Conservation (phyloP, 2,329 filamentous ascomycete genomes). For the Capronia epimyces region DNA sequence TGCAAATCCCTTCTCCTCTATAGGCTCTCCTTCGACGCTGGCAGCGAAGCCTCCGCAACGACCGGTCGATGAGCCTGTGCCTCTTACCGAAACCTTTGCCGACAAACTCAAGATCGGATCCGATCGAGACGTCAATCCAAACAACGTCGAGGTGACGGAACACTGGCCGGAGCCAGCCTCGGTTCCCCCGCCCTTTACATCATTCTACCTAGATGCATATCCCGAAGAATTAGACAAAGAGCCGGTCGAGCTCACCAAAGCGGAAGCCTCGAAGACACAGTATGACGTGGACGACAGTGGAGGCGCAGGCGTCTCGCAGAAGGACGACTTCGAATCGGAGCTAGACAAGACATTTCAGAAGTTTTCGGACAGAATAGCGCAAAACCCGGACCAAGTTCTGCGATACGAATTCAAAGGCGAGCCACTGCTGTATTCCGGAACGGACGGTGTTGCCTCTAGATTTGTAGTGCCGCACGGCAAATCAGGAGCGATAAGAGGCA, state of each 20-base stretch:
- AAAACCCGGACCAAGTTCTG: conserved; percentile 78
- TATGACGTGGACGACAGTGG: conserved; percentile 34
- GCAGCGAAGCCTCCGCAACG: conserved; percentile 43
- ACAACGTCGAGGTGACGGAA: conserved; percentile 40
- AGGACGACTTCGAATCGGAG: conserved; percentile 69
- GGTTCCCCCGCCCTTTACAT: conserved; percentile 67
- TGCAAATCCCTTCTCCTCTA: conserved; percentile 58
- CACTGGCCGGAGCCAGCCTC: conserved; percentile 68
- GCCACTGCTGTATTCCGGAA: conserved; percentile 74
- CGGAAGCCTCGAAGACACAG: conserved; percentile 34
- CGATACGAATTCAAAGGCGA: conserved; percentile 70
- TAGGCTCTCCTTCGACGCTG: conserved; percentile 38
- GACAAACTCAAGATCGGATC: conserved; percentile 56
- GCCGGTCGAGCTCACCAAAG: conserved; percentile 36
- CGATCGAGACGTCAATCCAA: conserved; percentile 30
- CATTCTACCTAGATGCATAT: conserved; percentile 81
- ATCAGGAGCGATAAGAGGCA: conserved; percentile 34
- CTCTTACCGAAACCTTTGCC: conserved; percentile 69
- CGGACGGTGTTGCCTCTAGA: conserved; percentile 65
- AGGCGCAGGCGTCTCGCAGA: conserved; percentile 41
- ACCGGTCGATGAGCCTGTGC: conserved; percentile 36
- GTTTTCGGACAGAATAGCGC: conserved; percentile 69
- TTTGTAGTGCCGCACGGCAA: conserved; percentile 39
- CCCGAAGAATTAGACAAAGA: conserved; percentile 71
- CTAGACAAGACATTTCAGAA: conserved; percentile 74